Evolutionary conservation across 2,329 filamentous ascomycete genomes (phyloP), one percentile per base, ranked within the genome.

Genomic region (Fusarium albidum): DNA sequence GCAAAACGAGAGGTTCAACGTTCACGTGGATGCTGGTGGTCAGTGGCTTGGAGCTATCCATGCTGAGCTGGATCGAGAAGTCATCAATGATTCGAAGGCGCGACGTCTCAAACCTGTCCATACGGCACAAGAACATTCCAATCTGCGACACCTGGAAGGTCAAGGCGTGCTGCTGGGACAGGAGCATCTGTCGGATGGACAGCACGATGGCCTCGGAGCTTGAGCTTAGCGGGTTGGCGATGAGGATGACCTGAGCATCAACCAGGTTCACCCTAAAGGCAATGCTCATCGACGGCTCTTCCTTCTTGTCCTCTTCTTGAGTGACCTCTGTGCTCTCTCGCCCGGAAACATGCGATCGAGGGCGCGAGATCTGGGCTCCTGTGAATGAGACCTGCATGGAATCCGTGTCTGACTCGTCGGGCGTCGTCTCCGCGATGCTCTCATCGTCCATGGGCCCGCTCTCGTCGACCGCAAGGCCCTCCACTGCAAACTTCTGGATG

Each of bases 111-210:
- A 98, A 98, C 59, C 88, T 91, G 73, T 99, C 96, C 95, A 99
- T 99, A 11, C 95, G 90, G 70, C 96, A 99, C 27, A 99, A 75
- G 72, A 97, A 99, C 95, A 99, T 99, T 64, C 95, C 95, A 46
- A 98, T 85, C 68, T 98, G 88, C 8, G 92, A 93, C 3, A 99
- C 86, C 69, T 99, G 94, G 69, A 99, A 83, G 1, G 95, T 97
- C 64, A 96, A 83, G 9, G 94, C 91, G 76, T 98, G 92, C 71
- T 99, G 96, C 66, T 96, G 90, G 3, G 94, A 96, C 10, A 98
- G 82, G 3, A 98, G 81, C 11, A 98, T 86, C 71, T 99, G 93
- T 70, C 97, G 96, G 3, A 93, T 96, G 41, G 92, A 91, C 18
- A 99, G 80, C 1, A 99, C 96, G 64, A 99, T 96, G 3, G 95